These are phyloP conservation scores for Termitomyces sp. DNA, from an alignment of 768 basidiomycete species.

Conservation along the genomic window DNA sequence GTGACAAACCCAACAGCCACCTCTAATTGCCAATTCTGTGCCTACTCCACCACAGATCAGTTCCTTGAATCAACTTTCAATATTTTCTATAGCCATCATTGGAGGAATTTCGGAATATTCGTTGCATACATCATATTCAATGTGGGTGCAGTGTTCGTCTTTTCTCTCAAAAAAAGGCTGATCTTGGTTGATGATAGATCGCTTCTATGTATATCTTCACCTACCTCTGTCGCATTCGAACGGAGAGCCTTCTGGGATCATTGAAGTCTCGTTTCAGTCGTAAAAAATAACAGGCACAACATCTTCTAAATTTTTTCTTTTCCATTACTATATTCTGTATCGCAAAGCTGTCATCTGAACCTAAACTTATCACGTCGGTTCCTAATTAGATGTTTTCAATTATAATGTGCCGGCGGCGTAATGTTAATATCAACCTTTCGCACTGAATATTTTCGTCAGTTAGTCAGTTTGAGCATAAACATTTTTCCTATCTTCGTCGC, in stretches of 20 bases:
- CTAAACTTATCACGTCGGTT: background rate
- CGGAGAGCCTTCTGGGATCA: conserved; percentile 3
- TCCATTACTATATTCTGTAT: background rate
- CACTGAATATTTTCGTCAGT: too few species aligned
- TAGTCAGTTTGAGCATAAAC: too few species aligned
- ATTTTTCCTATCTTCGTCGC: too few species aligned
- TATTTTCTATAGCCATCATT: conserved; percentile 48
- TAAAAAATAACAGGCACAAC: background rate
- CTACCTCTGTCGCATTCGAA: conserved; percentile 25
- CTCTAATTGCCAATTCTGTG: conserved; percentile 49
- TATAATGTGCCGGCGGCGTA: too few species aligned
- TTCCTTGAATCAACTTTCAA: conserved; percentile 54
- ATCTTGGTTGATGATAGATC: conserved; percentile 26
- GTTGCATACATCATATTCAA: conserved; percentile 43
- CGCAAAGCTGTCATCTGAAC: background rate
- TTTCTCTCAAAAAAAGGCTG: background rate
- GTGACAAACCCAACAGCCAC: conserved; percentile 48
- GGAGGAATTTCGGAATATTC: conserved; percentile 49
- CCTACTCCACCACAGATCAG: conserved; percentile 44
- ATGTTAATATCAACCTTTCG: too few species aligned
- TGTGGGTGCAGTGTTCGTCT: conserved; percentile 19
- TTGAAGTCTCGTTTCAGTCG: conserved; percentile 1
- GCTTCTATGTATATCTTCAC: conserved; percentile 43
- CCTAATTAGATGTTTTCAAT: background rate
- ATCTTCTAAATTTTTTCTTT: background rate